phyloP scores from a whole-genome alignment of 2,329 filamentous ascomycete genomes.

The Fusarium coicis region DNA sequence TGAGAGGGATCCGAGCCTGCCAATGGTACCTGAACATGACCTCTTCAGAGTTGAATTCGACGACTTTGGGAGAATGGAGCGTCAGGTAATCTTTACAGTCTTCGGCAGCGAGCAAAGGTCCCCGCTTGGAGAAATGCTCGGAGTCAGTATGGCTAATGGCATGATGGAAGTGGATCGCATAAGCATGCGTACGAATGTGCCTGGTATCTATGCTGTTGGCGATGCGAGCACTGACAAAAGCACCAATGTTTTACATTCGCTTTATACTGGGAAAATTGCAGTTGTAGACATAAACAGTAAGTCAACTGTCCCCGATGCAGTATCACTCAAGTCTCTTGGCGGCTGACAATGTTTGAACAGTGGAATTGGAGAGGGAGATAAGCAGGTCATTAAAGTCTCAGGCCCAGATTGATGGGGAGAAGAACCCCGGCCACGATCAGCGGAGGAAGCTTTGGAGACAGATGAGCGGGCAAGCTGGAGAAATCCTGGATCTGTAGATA shows the following conservation, averaged over 20 bases:
- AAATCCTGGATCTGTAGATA: background rate
- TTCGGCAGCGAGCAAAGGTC: background rate
- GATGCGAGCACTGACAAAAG: background rate
- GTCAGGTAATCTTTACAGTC: background rate
- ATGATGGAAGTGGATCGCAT: background rate
- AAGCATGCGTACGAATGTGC: background rate
- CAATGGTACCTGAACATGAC: background rate
- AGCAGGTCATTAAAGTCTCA: background rate
- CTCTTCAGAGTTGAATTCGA: background rate
- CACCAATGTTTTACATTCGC: background rate
- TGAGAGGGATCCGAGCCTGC: background rate
- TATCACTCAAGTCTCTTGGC: rapidly evolving
- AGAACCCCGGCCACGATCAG: background rate
- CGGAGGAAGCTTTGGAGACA: background rate
- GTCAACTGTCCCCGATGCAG: background rate
- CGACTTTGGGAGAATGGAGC: background rate
- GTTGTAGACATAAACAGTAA: background rate
- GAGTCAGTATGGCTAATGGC: background rate
- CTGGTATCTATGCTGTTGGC: background rate
- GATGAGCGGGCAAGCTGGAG: background rate
- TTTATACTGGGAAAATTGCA: background rate
- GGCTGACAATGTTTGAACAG: background rate
- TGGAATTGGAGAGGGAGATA: background rate
- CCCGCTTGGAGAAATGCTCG: background rate
- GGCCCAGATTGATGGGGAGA: background rate